These are phyloP conservation scores for Dendrobium huoshanense DNA, from an alignment of 106 monocot species.

Conservation along the genomic window DNA sequence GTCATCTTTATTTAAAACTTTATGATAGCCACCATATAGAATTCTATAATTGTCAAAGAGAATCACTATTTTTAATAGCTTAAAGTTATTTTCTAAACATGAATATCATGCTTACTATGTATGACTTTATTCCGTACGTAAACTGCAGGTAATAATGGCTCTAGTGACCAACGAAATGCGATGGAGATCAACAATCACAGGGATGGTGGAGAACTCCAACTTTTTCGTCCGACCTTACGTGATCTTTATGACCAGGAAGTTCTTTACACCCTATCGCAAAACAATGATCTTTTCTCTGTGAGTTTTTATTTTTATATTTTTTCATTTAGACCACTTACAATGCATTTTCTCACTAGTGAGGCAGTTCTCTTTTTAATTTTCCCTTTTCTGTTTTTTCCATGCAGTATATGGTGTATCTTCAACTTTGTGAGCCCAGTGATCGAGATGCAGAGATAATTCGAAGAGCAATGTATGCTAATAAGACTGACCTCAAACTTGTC, in stretches of 20 bases:
- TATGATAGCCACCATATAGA: too few relatives aligned
- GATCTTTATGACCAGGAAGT: constrained; percentile 27
- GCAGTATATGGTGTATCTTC: constrained; percentile 39
- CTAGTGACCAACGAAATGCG: constrained; percentile 11
- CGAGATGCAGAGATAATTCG: constrained; percentile 31
- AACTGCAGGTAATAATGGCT: constrained; percentile 22
- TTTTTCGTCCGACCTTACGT: constrained; percentile 20
- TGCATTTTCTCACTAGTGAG: background rate
- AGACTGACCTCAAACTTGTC: constrained; percentile 9
- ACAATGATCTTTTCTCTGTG: constrained; percentile 21
- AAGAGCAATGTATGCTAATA: constrained; percentile 17
- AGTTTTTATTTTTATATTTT: background rate
- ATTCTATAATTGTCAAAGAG: too few relatives aligned
- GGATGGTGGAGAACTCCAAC: constrained; percentile 26
- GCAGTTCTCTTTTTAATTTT: background rate
- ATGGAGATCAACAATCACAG: constrained; percentile 23
- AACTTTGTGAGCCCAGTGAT: constrained; percentile 15
- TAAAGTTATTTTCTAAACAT: too few relatives aligned
- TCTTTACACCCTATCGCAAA: constrained; percentile 17
- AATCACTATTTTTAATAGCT: too few relatives aligned
- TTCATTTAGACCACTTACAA: background rate
- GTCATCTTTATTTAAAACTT: too few relatives aligned
- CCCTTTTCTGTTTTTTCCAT: background rate
- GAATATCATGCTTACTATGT: too few relatives aligned
- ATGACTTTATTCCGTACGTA: background rate